These are phyloP conservation scores for Neocucurbitaria cava DNA, from an alignment of 2,329 filamentous ascomycete species.

Conservation along the genomic window DNA sequence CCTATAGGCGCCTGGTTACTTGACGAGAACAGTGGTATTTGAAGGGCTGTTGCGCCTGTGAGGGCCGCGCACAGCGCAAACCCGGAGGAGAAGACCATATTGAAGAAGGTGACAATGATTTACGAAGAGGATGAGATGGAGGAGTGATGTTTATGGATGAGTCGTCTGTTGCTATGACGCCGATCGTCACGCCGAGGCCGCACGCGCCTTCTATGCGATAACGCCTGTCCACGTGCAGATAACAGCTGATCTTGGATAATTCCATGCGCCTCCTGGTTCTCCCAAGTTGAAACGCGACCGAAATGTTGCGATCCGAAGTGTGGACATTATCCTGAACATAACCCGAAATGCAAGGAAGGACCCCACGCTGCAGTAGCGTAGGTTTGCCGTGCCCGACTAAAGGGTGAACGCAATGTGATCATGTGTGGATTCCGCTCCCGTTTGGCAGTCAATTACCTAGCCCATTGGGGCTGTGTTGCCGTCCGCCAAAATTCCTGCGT, in stretches of 20 bases:
- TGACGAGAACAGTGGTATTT: conserved; percentile 39
- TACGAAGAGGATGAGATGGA: conserved; percentile 17
- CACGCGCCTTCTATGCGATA: conserved; percentile 26
- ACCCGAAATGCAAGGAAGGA: background rate
- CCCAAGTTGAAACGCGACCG: background rate
- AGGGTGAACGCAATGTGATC: background rate
- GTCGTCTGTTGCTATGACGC: conserved; percentile 34
- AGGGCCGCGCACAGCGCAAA: conserved; percentile 39
- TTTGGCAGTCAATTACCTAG: background rate
- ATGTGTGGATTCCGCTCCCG: background rate
- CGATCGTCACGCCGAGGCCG: conserved; percentile 21
- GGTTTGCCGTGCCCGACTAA: background rate
- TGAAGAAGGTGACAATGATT: conserved; percentile 8
- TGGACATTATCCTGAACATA: background rate
- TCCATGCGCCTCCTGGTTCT: background rate
- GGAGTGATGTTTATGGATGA: conserved; percentile 26
- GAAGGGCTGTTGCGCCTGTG: conserved; percentile 34
- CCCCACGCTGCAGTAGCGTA: background rate
- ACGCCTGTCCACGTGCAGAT: conserved; percentile 32
- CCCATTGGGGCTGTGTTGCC: background rate
- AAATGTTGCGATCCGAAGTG: background rate
- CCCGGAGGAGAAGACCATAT: conserved; percentile 36
- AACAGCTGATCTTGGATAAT: background rate
- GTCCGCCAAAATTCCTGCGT: background rate
- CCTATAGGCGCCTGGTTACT: conserved; percentile 32